Base-by-base conservation (phyloP, 495 filamentous ascomycete species). In the Lasiosphaeria hispida region DNA sequence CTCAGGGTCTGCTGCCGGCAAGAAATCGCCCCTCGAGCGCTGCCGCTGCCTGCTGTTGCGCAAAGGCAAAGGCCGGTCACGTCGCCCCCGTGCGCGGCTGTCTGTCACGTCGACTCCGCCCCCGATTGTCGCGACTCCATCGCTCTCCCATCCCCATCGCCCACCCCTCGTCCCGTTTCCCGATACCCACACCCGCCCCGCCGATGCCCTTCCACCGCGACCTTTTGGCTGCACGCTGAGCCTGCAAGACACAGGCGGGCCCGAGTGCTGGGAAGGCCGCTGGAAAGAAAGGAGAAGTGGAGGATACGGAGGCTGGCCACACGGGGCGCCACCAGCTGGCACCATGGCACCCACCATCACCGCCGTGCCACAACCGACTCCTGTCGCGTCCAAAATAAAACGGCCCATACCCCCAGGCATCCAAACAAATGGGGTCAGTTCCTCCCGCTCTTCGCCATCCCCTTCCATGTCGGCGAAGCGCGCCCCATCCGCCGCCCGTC, bases 331-430 rank as follows among this genome's bases (percentile, higher is more conserved):
- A 36, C 53, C 18, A 44, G 50, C 44, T 50, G 37, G 30, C 10
- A 18, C 61, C 48, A 79, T 80, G 77, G 73, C 76, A 60, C 76
- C 77, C 36, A 60, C 75, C 48, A 66, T 73, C 54, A 80, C 80
- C 39, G 74, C 84, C 42, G 77, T 80, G 48, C 74, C 53, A 14
- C 42, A 23, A 19, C 53, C 69, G 33, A 82, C 80, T 60, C 80
- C 80, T 11, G 73, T 78, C 64, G 71, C 83, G 55, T 80, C 80
- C 63, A 90, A 91, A 71, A 83, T 87, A 63, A 90, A 90, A 72
- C 87, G 87, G 35, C 87, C 87, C 57, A 78, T 84, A 58, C 85
- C 85, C 53, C 85, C 86, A 48, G 82, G 85, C 42, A 77, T 85
- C 48, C 86, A 88, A 64, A 80, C 85, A 64, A 90, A 89, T 73